Evolutionary conservation across 352 stramenopile genomes (phyloP).

Genomic region (Saprolegnia diclina): DNA sequence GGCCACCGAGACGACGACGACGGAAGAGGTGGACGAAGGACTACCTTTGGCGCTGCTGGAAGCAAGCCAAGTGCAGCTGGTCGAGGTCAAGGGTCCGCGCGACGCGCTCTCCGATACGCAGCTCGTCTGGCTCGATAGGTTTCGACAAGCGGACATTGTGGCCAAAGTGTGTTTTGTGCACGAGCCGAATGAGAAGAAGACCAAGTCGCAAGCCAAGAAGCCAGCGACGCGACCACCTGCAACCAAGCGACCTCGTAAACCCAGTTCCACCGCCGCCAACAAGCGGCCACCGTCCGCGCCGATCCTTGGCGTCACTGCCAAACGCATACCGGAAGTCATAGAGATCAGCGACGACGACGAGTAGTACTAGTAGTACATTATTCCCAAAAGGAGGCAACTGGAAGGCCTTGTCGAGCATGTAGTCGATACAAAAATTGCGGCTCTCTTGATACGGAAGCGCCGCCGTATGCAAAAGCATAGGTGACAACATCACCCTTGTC

Average conservation of each 20-base stretch:
- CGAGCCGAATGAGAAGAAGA: constrained; percentile 6
- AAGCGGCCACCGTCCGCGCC: too few relatives aligned
- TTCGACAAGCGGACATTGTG: constrained; percentile 54
- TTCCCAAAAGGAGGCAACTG: too few relatives aligned
- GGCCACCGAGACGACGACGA: constrained; percentile 2
- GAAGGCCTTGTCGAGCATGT: too few relatives aligned
- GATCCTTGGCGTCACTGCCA: too few relatives aligned
- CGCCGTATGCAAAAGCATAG: too few relatives aligned
- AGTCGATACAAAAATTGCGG: neutral
- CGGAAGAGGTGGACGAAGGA: constrained; percentile 26
- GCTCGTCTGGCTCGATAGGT: constrained; percentile 61
- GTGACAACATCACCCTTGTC: too few relatives aligned
- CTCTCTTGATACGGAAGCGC: too few relatives aligned
- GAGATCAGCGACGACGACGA: neutral
- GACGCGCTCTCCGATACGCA: constrained; percentile 82
- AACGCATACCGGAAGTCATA: neutral
- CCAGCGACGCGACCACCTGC: neutral
- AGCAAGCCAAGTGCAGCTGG: constrained; percentile 44
- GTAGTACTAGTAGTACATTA: too few relatives aligned
- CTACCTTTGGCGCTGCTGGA: constrained; percentile 14
- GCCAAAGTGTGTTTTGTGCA: constrained; percentile 35
- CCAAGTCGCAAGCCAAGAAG: neutral
- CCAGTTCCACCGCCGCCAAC: neutral
- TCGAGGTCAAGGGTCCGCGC: constrained; percentile 84
- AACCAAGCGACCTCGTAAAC: neutral